Evolutionary conservation across 108 stramenopile species (phyloP).

Genomic region (Chaetoceros tenuissimus): DNA sequence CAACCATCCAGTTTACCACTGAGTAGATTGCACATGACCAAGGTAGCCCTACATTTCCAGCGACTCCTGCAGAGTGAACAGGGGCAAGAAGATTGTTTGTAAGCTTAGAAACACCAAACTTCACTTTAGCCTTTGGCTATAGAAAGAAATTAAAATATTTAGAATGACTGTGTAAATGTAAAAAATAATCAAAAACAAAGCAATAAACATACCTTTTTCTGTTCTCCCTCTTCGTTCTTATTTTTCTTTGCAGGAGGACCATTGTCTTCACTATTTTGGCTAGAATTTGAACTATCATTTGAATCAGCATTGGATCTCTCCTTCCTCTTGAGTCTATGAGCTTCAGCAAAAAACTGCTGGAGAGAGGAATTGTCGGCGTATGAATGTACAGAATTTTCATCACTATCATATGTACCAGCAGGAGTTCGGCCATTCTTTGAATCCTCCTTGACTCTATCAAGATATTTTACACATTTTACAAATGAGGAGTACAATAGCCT

Average conservation of each 20-base stretch:
- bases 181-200: too few relatives aligned
- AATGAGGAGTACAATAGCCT: constrained; percentile 69
- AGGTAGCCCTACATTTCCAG: constrained; percentile 50
- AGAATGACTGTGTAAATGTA: too few relatives aligned
- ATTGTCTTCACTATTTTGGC: too few relatives aligned
- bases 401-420: constrained; percentile 16
- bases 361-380: constrained; percentile 21
- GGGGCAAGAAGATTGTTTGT: constrained; percentile 61
- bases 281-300: too few relatives aligned
- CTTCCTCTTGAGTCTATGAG: constrained; percentile 11
- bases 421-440: constrained; percentile 44
- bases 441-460: constrained; percentile 58
- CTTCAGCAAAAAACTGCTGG: constrained; percentile 28
- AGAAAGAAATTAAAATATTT: too few relatives aligned
- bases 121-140: constrained; percentile 16
- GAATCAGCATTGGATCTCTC: too few relatives aligned
- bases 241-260: too few relatives aligned
- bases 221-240: too few relatives aligned
- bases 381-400: constrained; percentile 30
- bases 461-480: constrained; percentile 67
- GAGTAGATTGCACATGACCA: constrained; percentile 85
- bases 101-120: constrained; percentile 53
- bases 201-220: too few relatives aligned
- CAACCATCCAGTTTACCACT: constrained; percentile 87
- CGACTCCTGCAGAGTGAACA: constrained; percentile 14